These are phyloP conservation scores for Hymenoscyphus occultus DNA, from an alignment of 2,329 filamentous ascomycete species.

Conservation along the genomic window DNA sequence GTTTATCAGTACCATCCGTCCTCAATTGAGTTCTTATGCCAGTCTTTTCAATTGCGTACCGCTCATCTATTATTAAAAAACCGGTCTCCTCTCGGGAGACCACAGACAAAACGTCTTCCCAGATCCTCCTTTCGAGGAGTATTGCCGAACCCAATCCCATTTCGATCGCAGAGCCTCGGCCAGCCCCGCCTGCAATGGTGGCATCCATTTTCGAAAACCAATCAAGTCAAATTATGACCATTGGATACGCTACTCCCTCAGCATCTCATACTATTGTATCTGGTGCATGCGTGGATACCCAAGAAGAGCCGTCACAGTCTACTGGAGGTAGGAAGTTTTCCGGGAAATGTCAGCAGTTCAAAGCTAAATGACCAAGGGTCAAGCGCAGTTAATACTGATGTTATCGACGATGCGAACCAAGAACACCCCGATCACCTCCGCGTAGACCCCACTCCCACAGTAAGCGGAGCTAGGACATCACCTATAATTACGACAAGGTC, in stretches of 20 bases:
- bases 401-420: background rate
- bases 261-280: background rate
- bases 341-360: background rate
- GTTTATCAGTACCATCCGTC: background rate
- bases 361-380: background rate
- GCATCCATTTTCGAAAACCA: slow-evolving; percentile 32
- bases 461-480: background rate
- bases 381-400: background rate
- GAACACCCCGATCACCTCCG: background rate
- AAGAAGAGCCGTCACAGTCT: background rate
- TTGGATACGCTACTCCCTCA: slow-evolving; percentile 24
- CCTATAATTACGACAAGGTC: background rate
- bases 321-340: background rate
- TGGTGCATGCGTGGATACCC: background rate
- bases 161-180: slow-evolving; percentile 15
- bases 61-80: slow-evolving; percentile 25
- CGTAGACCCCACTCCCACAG: background rate
- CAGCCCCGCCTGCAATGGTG: slow-evolving; percentile 18
- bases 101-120: slow-evolving; percentile 43
- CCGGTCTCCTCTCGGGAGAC: slow-evolving; percentile 26
- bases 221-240: slow-evolving; percentile 31
- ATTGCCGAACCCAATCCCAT: slow-evolving; percentile 40
- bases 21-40: slow-evolving; percentile 19
- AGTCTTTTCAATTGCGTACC: slow-evolving; percentile 24
- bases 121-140: slow-evolving; percentile 45